phyloP scores from a whole-genome alignment of 345 rosid genomes.

The Linum tenue region DNA sequence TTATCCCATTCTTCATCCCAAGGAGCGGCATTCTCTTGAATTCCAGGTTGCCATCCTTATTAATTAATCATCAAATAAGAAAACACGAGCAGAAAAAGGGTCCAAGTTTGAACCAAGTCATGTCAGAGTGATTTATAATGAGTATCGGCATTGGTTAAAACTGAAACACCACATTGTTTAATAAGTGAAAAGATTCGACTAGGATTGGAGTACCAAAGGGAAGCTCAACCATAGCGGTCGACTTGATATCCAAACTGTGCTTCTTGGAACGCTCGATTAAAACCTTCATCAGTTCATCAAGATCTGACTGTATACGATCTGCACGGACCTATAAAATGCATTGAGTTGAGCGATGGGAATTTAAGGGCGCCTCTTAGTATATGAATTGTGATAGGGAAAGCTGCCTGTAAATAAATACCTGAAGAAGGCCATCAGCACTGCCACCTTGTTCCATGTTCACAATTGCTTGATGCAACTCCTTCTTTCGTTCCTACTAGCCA shows the following conservation, averaged over 20 bases:
- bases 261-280: slow-evolving; percentile 73
- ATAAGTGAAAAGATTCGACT: neutral
- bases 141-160: neutral
- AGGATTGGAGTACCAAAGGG: slow-evolving; percentile 53
- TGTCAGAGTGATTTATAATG: neutral
- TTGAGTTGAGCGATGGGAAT: slow-evolving; percentile 9
- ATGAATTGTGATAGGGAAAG: slow-evolving; percentile 6
- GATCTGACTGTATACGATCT: slow-evolving; percentile 90
- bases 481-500: slow-evolving; percentile 52
- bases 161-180: neutral
- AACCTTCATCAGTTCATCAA: slow-evolving; percentile 81
- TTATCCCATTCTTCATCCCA: slow-evolving; percentile 99
- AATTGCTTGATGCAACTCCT: slow-evolving; percentile 80
- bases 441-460: slow-evolving; percentile 87
- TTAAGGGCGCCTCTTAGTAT: slow-evolving; percentile 9
- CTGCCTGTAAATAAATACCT: slow-evolving; percentile 39
- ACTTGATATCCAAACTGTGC: slow-evolving; percentile 68
- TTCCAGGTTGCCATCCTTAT: slow-evolving; percentile 96
- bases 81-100: neutral
- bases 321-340: slow-evolving; percentile 69
- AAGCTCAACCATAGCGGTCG: slow-evolving; percentile 73
- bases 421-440: slow-evolving; percentile 91
- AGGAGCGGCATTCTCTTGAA: slow-evolving; percentile 69
- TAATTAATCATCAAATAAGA: slow-evolving; percentile 1
- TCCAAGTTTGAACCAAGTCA: slow-evolving; percentile 17